phyloP scores from a whole-genome alignment of 495 filamentous ascomycete species.

The Hypomontagnella monticulosa region DNA sequence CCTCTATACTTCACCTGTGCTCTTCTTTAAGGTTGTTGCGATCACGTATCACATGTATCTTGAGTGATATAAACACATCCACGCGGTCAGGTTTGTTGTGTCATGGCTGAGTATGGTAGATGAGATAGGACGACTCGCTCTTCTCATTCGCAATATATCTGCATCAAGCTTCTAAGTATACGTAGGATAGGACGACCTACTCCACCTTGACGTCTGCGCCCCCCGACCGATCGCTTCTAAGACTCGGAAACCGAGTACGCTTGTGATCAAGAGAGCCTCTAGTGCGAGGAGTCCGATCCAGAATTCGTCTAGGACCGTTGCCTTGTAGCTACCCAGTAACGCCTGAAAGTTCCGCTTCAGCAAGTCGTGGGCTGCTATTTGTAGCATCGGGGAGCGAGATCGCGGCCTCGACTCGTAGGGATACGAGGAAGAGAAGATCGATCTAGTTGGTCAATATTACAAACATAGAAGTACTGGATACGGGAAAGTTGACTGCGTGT shows the following conservation, averaged over 20 bases:
- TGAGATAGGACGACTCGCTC: no score
- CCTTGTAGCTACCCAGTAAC: slow-evolving; percentile 47
- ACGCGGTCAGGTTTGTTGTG: no score
- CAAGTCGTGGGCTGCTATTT: neutral
- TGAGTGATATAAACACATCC: no score
- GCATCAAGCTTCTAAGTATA: neutral
- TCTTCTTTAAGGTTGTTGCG: no score
- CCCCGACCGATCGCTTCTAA: slow-evolving; percentile 33
- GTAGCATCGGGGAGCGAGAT: slow-evolving; percentile 10
- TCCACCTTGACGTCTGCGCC: slow-evolving; percentile 15
- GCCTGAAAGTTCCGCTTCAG: slow-evolving; percentile 40
- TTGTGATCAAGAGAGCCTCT: slow-evolving; percentile 54
- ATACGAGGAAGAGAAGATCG: neutral
- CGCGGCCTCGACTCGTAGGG: neutral
- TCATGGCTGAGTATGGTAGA: no score
- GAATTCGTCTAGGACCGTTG: slow-evolving; percentile 54
- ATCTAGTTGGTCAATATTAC: slow-evolving; percentile 32
- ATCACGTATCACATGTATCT: no score
- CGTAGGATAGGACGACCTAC: neutral
- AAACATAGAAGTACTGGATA: neutral
- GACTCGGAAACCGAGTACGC: slow-evolving; percentile 44
- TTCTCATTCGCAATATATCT: neutral
- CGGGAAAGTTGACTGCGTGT: neutral
- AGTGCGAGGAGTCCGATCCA: slow-evolving; percentile 57
- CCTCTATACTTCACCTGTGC: no score